Percentiles rank a stretch among this genome's conserved stretches.
These are phyloP conservation scores for Amaranthus tricolor DNA, from an alignment of 179 eudicot species.

Conservation along the genomic window DNA sequence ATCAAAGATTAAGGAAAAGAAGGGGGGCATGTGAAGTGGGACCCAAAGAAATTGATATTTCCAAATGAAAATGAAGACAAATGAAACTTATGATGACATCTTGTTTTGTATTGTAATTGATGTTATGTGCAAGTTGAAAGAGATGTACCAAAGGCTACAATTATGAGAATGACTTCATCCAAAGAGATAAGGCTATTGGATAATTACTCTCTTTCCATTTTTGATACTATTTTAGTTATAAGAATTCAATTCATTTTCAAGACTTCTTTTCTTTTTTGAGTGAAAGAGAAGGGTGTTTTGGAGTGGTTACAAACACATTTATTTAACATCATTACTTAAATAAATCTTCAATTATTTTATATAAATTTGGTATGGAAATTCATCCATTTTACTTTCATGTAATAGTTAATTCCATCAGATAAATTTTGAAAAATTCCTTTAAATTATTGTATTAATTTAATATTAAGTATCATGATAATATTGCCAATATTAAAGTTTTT, in stretches of 20 bases:
- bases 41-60: slow-evolving; percentile 23
- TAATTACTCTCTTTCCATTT: not conserved
- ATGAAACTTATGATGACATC: slow-evolving; percentile 14
- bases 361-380: too few species aligned
- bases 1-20: slow-evolving; percentile 2
- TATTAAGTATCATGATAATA: too few species aligned
- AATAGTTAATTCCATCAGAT: too few species aligned
- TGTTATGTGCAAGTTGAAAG: slow-evolving; percentile 25
- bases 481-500: too few species aligned
- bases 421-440: too few species aligned
- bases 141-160: slow-evolving; percentile 13
- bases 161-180: slow-evolving; percentile 13
- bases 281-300: not conserved
- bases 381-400: too few species aligned
- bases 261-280: not conserved
- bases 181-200: slow-evolving; percentile 17
- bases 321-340: not conserved
- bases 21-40: slow-evolving; percentile 29
- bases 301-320: not conserved
- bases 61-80: slow-evolving; percentile 31
- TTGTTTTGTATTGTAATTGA: slow-evolving; percentile 11
- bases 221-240: slow-evolving; percentile 5
- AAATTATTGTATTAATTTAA: too few species aligned
- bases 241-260: not conserved
- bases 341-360: too few species aligned